Base-by-base conservation (phyloP, 148 eudicot species). In the Rhododendron ovatum region DNA sequence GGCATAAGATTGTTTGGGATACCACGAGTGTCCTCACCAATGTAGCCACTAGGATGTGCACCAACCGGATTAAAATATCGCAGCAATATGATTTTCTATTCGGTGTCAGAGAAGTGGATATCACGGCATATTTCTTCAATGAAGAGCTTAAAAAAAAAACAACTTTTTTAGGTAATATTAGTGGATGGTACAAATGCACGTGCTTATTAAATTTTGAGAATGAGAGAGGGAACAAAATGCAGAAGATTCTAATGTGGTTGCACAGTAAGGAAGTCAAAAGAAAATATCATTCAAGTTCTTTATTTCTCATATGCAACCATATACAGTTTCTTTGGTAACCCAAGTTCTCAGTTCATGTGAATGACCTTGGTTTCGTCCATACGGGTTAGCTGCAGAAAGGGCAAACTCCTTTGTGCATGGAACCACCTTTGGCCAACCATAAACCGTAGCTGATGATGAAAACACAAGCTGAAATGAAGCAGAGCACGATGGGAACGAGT, bases 1-100 rank as follows among this genome's bases (percentile, higher is more conserved):
- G 99, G 99, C 99, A 97, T 97, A 37, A 97, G 99, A 88, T 97
- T 97, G 91, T 98, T 95, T 30, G 99, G 99, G 80, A 90, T 86
- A 39, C 99, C 99, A 51, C 92, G 91, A 47, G 99, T 98, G 90
- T 95, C 99, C 87, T 98, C 99, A 50, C 99, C 99, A 81, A 97
- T 94, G 84, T 89, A 57, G 41, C 99, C 99, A 90, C 98, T 95
- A 20, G 95, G 92, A 86, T 97, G 98, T 45, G 99, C 99, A 87
- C 96, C 98, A 78, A 97, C 98, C 7, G 99, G 99, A 88, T 97
- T 97, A 87, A 97, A 97, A 90, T 97, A 97, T 87, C 98, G 92
- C 85, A 97, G 91, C 88, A 97, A 90, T 83, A 97, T 93, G 33
- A 97, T 91, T 86, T n/a, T 95, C 99, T 98, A 96, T 69, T 88